Percentiles rank a stretch among this genome's conserved stretches.
phyloP scores from a whole-genome alignment of 1,284 basidiomycete species.

The Flammula alnicola region DNA sequence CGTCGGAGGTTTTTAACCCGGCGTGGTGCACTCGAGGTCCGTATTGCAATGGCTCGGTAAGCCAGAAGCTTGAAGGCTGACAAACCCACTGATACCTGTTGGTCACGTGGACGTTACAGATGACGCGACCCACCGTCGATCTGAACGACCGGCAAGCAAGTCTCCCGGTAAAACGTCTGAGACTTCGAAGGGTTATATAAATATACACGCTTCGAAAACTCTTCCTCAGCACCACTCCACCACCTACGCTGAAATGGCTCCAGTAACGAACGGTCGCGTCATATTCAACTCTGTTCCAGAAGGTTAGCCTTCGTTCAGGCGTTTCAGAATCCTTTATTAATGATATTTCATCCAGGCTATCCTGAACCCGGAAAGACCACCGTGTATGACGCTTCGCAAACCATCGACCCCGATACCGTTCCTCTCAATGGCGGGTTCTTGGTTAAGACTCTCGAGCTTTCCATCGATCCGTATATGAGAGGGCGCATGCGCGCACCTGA shows the following conservation, averaged over 20 bases:
- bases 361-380: constrained; percentile 53
- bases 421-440: constrained; percentile 57
- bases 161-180: too few species aligned
- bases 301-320: not conserved
- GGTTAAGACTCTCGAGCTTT: constrained; percentile 49
- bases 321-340: not conserved
- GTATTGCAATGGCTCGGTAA: too few species aligned
- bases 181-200: too few species aligned
- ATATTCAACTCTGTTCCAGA: constrained; percentile 4
- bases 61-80: too few species aligned
- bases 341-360: constrained; percentile 34
- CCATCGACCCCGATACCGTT: constrained; percentile 55
- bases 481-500: constrained; percentile 41
- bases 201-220: too few species aligned
- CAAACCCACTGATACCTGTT: too few species aligned
- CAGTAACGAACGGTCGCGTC: constrained; percentile 3
- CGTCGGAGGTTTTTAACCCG: too few species aligned
- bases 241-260: not conserved
- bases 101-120: too few species aligned
- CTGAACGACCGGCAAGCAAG: too few species aligned
- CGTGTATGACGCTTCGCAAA: constrained; percentile 48
- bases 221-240: too few species aligned
- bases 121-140: too few species aligned
- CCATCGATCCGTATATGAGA: constrained; percentile 54
- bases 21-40: too few species aligned